Base-by-base conservation (phyloP, 23 red algal species). In the Gracilaria gracilis region DNA sequence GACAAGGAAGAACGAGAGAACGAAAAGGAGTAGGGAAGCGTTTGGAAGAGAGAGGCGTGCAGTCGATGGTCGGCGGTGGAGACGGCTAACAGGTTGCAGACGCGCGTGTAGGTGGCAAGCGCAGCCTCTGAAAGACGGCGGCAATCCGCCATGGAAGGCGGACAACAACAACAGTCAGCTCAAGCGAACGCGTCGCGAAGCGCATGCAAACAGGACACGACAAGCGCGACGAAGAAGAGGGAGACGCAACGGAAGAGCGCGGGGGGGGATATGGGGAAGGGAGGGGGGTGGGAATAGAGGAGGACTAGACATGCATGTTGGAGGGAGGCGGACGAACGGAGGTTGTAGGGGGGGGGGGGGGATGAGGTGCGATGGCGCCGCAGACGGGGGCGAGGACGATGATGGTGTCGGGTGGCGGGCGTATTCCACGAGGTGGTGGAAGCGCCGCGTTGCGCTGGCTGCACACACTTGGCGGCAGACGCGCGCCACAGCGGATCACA, bases 401-500 rank as follows among this genome's bases (percentile, higher is more conserved):
- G 69, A 17, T 17, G 20, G 36, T 19, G 35, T 8, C 28, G 35
- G 33, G 69, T 32, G 69, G 69, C 39, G 69, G 35, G 69, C 39
- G 69, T 27, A 36, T 44, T 46, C 31, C 31, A 38, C 15, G 69
- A 40, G 69, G 39, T 11, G 37, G 69, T 46, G 69, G 69, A 17
- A 31, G 69, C 17, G 69, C 28, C 20, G 69, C 14, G 69, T 32
- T 28, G 61, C 61, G 61, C 24, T 23, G 69, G 69, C 69, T 44
- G 69, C 69, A 12, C 69, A 75, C 69, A 75, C 69, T 75, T 75
- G 69, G 69, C 65, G 54, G 54, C 54, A 58, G 23, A 23, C 5
- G 65, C 65, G 65, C 65, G 65, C 65, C 31, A 70, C 65, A 70
- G 65, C 65, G 65, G 65, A 70, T 70, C 65, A 70, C 65, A 70